A percentile compares a stretch with the other conserved stretches of the same genome.
Evolutionary conservation across 257 asterid species (phyloP).

Genomic region (Solanum lignicaule): DNA sequence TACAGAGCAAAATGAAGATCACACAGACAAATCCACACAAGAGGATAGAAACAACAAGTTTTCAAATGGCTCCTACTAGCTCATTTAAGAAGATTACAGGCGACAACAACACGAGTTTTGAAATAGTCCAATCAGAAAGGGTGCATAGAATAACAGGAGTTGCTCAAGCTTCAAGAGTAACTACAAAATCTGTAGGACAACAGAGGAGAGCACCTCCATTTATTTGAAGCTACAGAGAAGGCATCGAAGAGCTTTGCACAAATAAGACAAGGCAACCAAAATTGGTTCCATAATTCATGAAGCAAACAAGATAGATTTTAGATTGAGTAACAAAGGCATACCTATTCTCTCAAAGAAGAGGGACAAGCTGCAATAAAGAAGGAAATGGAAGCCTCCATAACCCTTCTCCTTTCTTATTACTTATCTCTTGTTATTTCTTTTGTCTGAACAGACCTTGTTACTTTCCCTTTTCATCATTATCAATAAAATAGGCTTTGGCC

Average conservation of each 20-base stretch:
- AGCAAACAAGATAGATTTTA: neutral
- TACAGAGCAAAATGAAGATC: neutral
- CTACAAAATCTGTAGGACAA: neutral
- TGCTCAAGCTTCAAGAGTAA: neutral
- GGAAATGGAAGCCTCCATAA: neutral
- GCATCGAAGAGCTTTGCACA: neutral
- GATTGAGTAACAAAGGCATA: neutral
- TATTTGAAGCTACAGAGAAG: neutral
- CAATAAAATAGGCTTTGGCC: too few species aligned
- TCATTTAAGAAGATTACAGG: neutral
- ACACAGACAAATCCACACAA: neutral
- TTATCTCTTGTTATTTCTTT: too few species aligned
- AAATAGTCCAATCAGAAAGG: neutral
- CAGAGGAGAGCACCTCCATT: neutral
- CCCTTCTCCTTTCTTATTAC: too few species aligned
- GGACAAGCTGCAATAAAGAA: neutral
- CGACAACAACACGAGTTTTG: neutral
- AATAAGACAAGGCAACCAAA: neutral
- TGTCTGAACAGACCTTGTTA: too few species aligned
- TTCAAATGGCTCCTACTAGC: neutral
- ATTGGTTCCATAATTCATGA: neutral
- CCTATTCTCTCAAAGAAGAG: neutral
- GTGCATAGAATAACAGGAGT: neutral
- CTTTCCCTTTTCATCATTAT: too few species aligned
- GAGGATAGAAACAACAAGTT: neutral